Evolutionary conservation across 2,329 filamentous ascomycete species (phyloP).

Genomic region (Corynespora cassiicola): DNA sequence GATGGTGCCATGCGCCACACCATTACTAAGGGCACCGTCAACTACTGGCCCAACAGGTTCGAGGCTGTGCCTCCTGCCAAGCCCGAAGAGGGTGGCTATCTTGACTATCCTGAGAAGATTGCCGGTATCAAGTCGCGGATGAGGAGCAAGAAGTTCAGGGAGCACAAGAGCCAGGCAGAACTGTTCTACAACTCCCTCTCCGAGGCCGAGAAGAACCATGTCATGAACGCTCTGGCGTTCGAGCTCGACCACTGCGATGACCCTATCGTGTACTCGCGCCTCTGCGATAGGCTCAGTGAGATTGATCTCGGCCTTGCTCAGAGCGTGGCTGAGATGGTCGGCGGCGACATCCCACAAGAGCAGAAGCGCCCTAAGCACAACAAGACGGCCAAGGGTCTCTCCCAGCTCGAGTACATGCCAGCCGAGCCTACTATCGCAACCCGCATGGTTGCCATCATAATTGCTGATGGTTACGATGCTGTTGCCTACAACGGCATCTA

Average conservation of each 20-base stretch:
- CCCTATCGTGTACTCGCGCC: conserved; percentile 73
- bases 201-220: conserved; percentile 68
- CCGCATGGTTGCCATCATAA: conserved; percentile 75
- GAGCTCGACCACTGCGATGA: conserved; percentile 86
- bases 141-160: conserved; percentile 75
- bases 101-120: conserved; percentile 71
- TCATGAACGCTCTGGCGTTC: conserved; percentile 68
- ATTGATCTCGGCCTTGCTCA: conserved; percentile 76
- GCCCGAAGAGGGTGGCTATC: conserved; percentile 69
- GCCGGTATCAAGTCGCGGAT: conserved; percentile 74
- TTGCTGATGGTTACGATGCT: conserved; percentile 78
- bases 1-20: conserved; percentile 76
- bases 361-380: conserved; percentile 67
- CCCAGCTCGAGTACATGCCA: conserved; percentile 72
- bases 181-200: conserved; percentile 83
- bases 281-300: conserved; percentile 72
- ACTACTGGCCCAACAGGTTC: conserved; percentile 82
- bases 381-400: conserved; percentile 70
- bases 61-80: conserved; percentile 68
- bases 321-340: conserved; percentile 72
- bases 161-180: conserved; percentile 80
- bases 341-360: conserved; percentile 65
- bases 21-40: conserved; percentile 75
- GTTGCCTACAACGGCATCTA: conserved; percentile 70
- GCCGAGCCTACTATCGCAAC: conserved; percentile 70